Evolutionary conservation across 345 rosid species (phyloP), one percentile per base, ranked within the genome.

Genomic region (Salix koriyanagi): DNA sequence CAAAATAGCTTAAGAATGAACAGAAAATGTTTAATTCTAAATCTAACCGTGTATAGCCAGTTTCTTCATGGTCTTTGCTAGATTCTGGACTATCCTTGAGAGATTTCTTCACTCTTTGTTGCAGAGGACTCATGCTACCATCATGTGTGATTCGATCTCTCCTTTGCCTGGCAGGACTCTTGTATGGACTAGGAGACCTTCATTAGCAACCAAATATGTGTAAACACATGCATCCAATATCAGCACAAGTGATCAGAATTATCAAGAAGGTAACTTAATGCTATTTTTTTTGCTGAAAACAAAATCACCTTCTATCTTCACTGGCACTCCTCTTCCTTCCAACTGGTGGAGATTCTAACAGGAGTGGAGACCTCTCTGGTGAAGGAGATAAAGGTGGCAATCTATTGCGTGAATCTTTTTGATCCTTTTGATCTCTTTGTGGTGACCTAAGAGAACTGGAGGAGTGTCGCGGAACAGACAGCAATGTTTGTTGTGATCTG

Each of bases 291-390:
- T 10, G 4, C 37, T 70, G 60, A 71, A 65, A 66, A 12, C 34
- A 65, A 9, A 62, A 64, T 6, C 54, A 89, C 90, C 91, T 85
- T 78, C 74, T 60, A 46, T 79, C 84, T 58, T 82, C 78, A 37
- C 83, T 73, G 56, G 70, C 65, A 79, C 75, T 76, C 67, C 70
- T 77, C 13, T 76, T 81, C 74, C 81, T 74, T 19, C 56, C 23
- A 46, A 6, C 65, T 28, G 76, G 73, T 65, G 86, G 80, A 54
- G 84, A 78, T 52, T 79, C 70, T 21, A 71, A 70, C 42, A 44
- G 56, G 64, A 23, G 12, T 39, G 84, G 80, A 68, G 87, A 83
- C 73, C 78, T 76, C 67, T 75, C 68, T 14, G 70, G 81, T 61
- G 87, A 75, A 65, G 76, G 80, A 32, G 88, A 85, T 21, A 72